Evolutionary conservation across 2,329 filamentous ascomycete species (phyloP).

Genomic region (Alternaria atra): DNA sequence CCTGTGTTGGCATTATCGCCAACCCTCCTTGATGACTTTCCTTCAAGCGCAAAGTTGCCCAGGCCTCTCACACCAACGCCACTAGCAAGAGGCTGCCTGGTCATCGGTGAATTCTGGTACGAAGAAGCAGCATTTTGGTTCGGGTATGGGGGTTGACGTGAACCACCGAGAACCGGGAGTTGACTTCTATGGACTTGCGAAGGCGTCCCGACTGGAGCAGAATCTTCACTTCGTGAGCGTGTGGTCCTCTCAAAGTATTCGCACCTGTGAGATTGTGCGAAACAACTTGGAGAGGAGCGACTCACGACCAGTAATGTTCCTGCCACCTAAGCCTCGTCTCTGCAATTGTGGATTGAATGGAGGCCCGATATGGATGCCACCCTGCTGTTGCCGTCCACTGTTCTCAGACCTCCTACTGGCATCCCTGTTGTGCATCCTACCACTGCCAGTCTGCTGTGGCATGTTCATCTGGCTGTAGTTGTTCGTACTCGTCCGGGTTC

Average conservation of each 20-base stretch:
- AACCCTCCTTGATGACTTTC: constrained; percentile 43
- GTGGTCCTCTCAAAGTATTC: not conserved
- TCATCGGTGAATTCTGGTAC: constrained; percentile 45
- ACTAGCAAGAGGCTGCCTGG: constrained; percentile 43
- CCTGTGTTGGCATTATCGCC: constrained; percentile 17
- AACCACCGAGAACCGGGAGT: constrained; percentile 39
- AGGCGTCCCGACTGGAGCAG: constrained; percentile 38
- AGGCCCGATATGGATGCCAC: constrained; percentile 27
- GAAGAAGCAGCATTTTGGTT: constrained; percentile 24
- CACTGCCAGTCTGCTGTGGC: constrained; percentile 21
- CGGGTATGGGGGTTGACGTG: constrained; percentile 35
- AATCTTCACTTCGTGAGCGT: constrained; percentile 30
- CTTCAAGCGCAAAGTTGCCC: constrained; percentile 41
- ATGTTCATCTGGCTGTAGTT: constrained; percentile 31
- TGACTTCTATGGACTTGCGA: constrained; percentile 39
- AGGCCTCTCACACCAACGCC: constrained; percentile 23
- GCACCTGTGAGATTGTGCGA: not conserved
- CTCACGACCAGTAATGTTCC: constrained; percentile 35
- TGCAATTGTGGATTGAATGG: constrained; percentile 34
- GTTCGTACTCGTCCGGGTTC: constrained; percentile 34
- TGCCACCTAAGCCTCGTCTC: constrained; percentile 22
- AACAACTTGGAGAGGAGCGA: not conserved
- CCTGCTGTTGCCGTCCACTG: constrained; percentile 31
- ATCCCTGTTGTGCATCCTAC: constrained; percentile 28
- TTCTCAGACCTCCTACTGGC: constrained; percentile 39